Percentiles rank a stretch among this genome's conserved stretches.
These are phyloP conservation scores for Trichoderma koningiopsis DNA, from an alignment of 2,329 filamentous ascomycete species.

Conservation along the genomic window DNA sequence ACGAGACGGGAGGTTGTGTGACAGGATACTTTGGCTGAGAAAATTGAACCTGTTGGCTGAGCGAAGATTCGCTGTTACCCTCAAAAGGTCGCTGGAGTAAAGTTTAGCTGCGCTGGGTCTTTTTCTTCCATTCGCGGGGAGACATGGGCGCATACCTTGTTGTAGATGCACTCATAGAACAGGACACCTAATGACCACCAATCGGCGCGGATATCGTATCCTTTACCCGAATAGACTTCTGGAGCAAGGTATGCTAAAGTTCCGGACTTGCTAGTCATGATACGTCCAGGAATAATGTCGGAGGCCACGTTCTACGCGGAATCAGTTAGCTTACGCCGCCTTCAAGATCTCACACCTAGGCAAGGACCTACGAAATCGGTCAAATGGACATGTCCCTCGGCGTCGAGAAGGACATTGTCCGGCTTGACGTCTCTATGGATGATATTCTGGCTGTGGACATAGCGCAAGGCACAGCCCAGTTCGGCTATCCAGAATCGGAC, in stretches of 20 bases:
- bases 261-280: constrained; percentile 91
- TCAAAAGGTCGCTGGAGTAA: constrained; percentile 79
- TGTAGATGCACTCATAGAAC: constrained; percentile 99
- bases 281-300: constrained; percentile 80
- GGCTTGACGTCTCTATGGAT: constrained; percentile 92
- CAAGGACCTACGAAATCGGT: constrained; percentile 81
- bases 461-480: constrained; percentile 85
- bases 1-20: constrained; percentile 85
- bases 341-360: not conserved
- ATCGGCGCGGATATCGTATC: constrained; percentile 88
- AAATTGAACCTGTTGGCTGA: constrained; percentile 79
- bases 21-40: constrained; percentile 87
- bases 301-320: constrained; percentile 84
- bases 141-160: constrained; percentile 66
- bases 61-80: constrained; percentile 77
- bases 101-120: not conserved
- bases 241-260: constrained; percentile 94
- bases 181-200: constrained; percentile 98
- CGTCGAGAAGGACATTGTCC: constrained; percentile 85
- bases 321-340: constrained; percentile 30
- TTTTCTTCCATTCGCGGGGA: not conserved
- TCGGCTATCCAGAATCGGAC: constrained; percentile 97
- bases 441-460: constrained; percentile 83
- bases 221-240: constrained; percentile 88
- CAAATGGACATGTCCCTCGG: constrained; percentile 91